phyloP scores from a whole-genome alignment of 495 filamentous ascomycete genomes.

The Chlorociboria aeruginascens region DNA sequence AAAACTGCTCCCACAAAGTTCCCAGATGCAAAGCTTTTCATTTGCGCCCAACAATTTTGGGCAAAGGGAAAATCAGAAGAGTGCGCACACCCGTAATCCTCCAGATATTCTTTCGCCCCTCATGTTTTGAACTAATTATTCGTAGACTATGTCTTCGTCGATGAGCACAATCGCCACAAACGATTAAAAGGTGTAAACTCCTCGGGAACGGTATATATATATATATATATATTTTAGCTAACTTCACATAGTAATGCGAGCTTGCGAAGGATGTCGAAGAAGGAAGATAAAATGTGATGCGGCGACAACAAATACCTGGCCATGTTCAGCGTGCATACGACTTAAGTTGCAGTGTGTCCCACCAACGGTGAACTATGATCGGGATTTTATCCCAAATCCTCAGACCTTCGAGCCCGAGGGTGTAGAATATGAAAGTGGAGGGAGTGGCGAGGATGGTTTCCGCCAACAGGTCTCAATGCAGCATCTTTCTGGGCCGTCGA shows the following conservation, averaged over 20 bases:
- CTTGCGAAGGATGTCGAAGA: constrained; percentile 90
- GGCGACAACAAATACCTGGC: constrained; percentile 96
- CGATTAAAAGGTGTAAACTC: constrained; percentile 70
- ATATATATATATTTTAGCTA: no score
- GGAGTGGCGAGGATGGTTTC: constrained; percentile 43
- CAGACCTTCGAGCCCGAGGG: constrained; percentile 33
- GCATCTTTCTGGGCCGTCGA: constrained; percentile 22
- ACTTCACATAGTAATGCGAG: constrained; percentile 72
- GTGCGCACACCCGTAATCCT: constrained; percentile 27
- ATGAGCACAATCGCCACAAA: constrained; percentile 98
- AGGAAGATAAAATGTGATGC: constrained; percentile 95
- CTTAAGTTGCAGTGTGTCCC: constrained; percentile 90
- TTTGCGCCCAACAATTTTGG: constrained; percentile 46
- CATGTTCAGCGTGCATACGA: constrained; percentile 86
- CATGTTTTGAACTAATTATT: neutral
- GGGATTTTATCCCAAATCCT: constrained; percentile 45
- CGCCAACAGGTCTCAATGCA: constrained; percentile 36
- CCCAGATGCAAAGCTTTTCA: constrained; percentile 43
- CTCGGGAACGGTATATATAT: constrained; percentile 2
- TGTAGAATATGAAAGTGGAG: constrained; percentile 31
- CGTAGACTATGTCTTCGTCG: constrained; percentile 96
- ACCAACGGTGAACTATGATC: constrained; percentile 78
- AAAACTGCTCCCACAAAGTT: constrained; percentile 44
- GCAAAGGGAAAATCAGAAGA: constrained; percentile 55
- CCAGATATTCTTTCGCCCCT: neutral